Base-by-base conservation (phyloP, 495 filamentous ascomycete species). In the Jackrogersella minutella region DNA sequence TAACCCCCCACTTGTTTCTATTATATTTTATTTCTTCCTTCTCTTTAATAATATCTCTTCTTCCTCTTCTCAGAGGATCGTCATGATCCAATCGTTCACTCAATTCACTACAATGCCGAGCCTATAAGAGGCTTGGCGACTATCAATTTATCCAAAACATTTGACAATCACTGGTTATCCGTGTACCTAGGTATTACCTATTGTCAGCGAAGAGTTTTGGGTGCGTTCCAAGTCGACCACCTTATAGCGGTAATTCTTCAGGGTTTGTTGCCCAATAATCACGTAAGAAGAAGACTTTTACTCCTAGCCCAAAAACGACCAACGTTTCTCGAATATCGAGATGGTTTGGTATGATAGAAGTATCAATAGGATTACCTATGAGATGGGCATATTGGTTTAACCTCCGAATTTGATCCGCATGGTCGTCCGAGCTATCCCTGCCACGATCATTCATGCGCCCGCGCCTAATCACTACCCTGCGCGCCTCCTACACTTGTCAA, bases 401-500 rank as follows among this genome's bases (percentile, higher is more conserved):
- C 39, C 46, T n/a, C 37, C 43, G 33, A 37, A 64, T 21, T 19
- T 16, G 64, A 44, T 55, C 46, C 30, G 44, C 43, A 11, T 62
- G 44, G 61, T 34, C 61, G 36, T 69, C 61, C 61, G 36, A 57
- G 64, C 13, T 24, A 61, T 43, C 66, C 61, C 44, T 60, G 56
- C 36, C 46, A 62, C 61, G 61, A 69, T 69, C 61, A 61, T 69
- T 69, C 52, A 69, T 69, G 66, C 66, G 52, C 66, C 56, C 66
- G 61, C 66, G 66, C 66, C 66, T 69, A 69, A 64, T 54, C 47
- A 33, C 62, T 58, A 30, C 54, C 54, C 37, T 57, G 44, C 36
- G 43, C 50, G 16, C n/a, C n/a, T n/a, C n/a, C n/a, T n/a, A n/a
- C 21, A 46, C 46, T 22, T 30, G 14, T 31, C 17, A 59, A 39